Percentiles rank a stretch among this genome's conserved stretches.
phyloP scores from a whole-genome alignment of 805 yeast species.

The Zygoascus bituminiphila region DNA sequence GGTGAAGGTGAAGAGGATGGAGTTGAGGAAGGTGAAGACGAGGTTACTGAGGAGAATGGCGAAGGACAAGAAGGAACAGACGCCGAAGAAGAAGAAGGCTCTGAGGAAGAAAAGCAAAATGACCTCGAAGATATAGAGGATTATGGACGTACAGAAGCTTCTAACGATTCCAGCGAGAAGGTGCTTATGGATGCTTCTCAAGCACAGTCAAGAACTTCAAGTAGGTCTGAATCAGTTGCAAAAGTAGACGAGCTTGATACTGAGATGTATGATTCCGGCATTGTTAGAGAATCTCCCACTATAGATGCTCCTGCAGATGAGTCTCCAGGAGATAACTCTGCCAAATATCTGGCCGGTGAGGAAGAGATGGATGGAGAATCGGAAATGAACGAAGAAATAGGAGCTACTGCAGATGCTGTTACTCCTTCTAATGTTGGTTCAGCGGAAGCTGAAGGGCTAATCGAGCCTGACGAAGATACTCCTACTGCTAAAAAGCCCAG shows the following conservation, averaged over 20 bases:
- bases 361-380: neutral
- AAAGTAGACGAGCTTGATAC: neutral
- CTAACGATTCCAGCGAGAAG: neutral
- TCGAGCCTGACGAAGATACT: neutral
- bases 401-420: neutral
- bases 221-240: neutral
- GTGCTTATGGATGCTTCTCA: neutral
- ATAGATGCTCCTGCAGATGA: neutral
- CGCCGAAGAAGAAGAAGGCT: neutral
- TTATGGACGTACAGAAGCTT: conserved; percentile 4
- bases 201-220: neutral
- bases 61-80: conserved; percentile 1
- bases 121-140: conserved; percentile 1
- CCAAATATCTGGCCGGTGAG: neutral
- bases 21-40: conserved; percentile 10
- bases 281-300: neutral
- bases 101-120: neutral
- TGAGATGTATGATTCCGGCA: neutral
- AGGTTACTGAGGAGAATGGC: conserved; percentile 10
- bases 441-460: neutral
- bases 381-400: neutral
- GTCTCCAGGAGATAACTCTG: neutral
- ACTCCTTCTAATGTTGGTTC: neutral
- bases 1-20: conserved; percentile 11
- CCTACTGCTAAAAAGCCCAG: neutral